Evolutionary conservation across 805 yeast genomes (phyloP).

Genomic region (Metschnikowia henanensis): DNA sequence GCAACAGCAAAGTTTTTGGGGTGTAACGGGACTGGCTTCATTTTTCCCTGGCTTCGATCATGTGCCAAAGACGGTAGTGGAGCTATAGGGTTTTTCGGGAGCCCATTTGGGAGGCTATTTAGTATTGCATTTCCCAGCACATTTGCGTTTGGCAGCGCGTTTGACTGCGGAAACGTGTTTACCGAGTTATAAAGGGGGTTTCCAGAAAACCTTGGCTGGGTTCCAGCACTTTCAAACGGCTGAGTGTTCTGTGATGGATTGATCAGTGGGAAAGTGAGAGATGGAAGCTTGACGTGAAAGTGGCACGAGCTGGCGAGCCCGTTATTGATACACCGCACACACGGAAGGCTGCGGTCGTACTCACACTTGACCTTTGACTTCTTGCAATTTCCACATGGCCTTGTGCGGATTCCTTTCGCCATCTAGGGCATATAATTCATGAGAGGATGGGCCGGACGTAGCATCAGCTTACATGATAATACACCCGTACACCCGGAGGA

Average conservation of each 20-base stretch:
- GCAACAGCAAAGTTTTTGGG: not conserved
- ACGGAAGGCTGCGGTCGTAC: conserved; percentile 48
- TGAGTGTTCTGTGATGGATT: not conserved
- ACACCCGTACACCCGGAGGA: not conserved
- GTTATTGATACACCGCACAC: conserved; percentile 55
- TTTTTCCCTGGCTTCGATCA: not conserved
- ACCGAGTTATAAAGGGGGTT: not conserved
- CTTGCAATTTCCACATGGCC: conserved; percentile 66
- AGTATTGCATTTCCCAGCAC: too few relatives aligned
- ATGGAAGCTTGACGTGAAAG: conserved; percentile 55
- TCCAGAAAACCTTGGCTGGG: not conserved
- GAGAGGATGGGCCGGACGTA: too few relatives aligned
- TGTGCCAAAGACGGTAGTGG: conserved; percentile 1
- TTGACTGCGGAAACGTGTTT: not conserved
- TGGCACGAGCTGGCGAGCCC: conserved; percentile 50
- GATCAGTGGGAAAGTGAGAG: conserved; percentile 30
- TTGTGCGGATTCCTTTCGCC: conserved; percentile 43
- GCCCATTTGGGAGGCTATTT: too few relatives aligned
- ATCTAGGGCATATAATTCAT: conserved; percentile 14
- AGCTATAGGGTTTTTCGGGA: not conserved
- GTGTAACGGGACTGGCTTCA: not conserved
- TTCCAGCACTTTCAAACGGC: not conserved
- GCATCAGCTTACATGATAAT: too few relatives aligned
- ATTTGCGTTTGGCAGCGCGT: not conserved
- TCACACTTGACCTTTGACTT: conserved; percentile 62